A percentile compares a stretch with the other conserved stretches of the same genome.
Evolutionary conservation across 1,284 basidiomycete genomes (phyloP).

Genomic region (Leccinum colubrinum): DNA sequence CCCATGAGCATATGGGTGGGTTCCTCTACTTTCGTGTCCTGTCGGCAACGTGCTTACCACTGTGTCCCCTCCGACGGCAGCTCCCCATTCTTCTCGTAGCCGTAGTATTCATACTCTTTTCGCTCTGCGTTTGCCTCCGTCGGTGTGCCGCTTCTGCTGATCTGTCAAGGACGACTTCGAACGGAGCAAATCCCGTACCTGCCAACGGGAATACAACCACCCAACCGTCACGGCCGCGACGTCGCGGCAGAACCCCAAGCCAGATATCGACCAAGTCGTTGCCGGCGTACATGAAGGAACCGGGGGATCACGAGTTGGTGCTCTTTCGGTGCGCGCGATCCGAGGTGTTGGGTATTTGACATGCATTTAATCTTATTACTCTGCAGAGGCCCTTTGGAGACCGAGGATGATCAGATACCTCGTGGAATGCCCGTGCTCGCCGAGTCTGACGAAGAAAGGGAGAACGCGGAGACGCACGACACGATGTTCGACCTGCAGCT

Average conservation of each 20-base stretch:
- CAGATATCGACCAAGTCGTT: constrained; percentile 73
- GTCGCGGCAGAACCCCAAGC: constrained; percentile 53
- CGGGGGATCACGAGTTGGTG: constrained; percentile 75
- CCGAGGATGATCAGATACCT: constrained; percentile 27
- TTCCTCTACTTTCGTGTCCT: background rate
- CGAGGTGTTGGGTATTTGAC: background rate
- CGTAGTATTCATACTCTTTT: constrained; percentile 23
- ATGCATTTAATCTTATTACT: background rate
- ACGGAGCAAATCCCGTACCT: background rate
- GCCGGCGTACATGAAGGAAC: constrained; percentile 76
- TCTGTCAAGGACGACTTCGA: background rate
- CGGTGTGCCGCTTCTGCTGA: constrained; percentile 6
- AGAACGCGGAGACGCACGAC: constrained; percentile 7
- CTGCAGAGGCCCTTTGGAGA: constrained; percentile 38
- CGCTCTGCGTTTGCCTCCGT: constrained; percentile 22
- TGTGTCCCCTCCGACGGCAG: background rate
- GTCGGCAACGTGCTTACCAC: background rate
- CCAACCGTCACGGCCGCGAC: constrained; percentile 28
- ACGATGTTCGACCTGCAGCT: constrained; percentile 19
- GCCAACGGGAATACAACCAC: background rate
- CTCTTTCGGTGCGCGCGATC: constrained; percentile 53
- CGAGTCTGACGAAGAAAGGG: constrained; percentile 29
- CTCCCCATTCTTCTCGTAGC: constrained; percentile 24
- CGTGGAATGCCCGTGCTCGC: constrained; percentile 35
- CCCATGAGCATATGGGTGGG: constrained; percentile 27